A percentile compares a stretch with the other conserved stretches of the same genome.
Conservation (phyloP, 163 green algal species). For the Scenedesmus sp. region DNA sequence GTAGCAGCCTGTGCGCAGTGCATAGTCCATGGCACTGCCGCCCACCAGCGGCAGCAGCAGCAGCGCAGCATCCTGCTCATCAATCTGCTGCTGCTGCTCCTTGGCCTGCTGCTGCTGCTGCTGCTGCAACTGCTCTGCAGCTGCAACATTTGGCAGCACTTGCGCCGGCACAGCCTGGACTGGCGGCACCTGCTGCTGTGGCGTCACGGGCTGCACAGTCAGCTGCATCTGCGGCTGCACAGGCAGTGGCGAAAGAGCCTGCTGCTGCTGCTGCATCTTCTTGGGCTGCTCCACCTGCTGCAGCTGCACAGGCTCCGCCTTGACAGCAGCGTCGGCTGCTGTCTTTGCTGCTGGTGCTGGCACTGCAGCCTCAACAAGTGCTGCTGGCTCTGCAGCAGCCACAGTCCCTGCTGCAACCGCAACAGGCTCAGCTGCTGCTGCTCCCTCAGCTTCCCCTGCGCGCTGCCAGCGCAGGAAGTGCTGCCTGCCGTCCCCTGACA, state of each 20-base stretch:
- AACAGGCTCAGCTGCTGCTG: constrained; percentile 26
- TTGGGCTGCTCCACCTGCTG: background rate
- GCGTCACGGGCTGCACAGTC: background rate
- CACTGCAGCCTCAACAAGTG: background rate
- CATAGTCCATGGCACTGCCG: background rate
- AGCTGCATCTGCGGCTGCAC: background rate
- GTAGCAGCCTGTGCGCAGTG: background rate
- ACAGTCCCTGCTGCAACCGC: background rate
- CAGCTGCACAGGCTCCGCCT: background rate
- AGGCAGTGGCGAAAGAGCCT: background rate
- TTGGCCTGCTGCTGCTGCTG: background rate
- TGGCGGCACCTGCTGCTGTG: no score
- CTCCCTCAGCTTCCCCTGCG: background rate
- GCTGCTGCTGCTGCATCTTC: background rate
- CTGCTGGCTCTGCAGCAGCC: background rate
- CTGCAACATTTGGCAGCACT: background rate
- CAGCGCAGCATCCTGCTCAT: background rate
- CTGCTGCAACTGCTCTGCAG: background rate
- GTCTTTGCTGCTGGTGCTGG: background rate
- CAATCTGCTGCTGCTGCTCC: background rate
- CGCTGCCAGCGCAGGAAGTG: constrained; percentile 48
- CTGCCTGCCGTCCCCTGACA: background rate
- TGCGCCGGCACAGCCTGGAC: background rate
- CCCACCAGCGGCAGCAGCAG: background rate
- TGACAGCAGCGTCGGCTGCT: background rate